Conservation (phyloP, 805 yeast species). For the Yamadazyma olivae region DNA sequence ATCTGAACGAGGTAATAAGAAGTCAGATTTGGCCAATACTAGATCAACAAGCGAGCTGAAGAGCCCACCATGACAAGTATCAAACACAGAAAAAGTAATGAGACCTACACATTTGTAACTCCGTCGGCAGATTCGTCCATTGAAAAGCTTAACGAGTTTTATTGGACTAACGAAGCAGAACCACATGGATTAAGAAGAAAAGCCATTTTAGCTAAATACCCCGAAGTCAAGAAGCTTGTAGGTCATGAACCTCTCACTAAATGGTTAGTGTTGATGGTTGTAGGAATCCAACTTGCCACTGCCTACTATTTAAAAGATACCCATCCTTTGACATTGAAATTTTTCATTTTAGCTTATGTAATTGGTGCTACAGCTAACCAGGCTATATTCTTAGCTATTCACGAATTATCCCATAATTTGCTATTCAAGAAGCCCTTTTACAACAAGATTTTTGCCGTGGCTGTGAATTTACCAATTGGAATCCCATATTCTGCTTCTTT, state of each 20-base stretch:
- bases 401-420: conserved; percentile 82
- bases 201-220: conserved; percentile 69
- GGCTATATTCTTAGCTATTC: conserved; percentile 82
- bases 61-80: not conserved
- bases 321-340: conserved; percentile 49
- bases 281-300: conserved; percentile 57
- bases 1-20: too few species aligned
- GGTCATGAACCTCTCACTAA: conserved; percentile 88
- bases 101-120: conserved; percentile 29
- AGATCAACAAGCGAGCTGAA: too few species aligned
- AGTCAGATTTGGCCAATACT: too few species aligned
- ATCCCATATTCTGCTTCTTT: conserved; percentile 86
- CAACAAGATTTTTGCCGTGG: conserved; percentile 73
- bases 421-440: conserved; percentile 76
- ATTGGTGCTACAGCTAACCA: conserved; percentile 87
- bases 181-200: conserved; percentile 78
- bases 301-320: conserved; percentile 64
- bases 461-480: conserved; percentile 83
- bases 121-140: conserved; percentile 41
- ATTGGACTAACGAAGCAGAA: conserved; percentile 80
- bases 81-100: conserved; percentile 22
- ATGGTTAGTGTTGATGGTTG: conserved; percentile 66
- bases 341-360: conserved; percentile 63
- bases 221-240: conserved; percentile 73
- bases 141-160: conserved; percentile 58